Percentiles rank a stretch among this genome's conserved stretches.
These are phyloP conservation scores for Trichophyton simii DNA, from an alignment of 2,329 filamentous ascomycete species.

Conservation along the genomic window DNA sequence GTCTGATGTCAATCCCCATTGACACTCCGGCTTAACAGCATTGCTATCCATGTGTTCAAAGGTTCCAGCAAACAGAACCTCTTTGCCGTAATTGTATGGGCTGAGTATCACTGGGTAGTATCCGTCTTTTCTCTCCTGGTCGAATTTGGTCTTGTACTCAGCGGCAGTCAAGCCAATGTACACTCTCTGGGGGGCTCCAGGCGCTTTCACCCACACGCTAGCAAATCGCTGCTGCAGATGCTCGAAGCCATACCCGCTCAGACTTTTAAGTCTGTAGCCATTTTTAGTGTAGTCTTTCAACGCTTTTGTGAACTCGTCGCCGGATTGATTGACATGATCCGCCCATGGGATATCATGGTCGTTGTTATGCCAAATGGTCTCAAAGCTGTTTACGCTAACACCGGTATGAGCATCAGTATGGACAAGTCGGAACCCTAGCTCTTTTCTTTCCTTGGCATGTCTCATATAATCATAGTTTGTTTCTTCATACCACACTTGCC, in stretches of 20 bases:
- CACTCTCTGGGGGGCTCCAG: conserved; percentile 2
- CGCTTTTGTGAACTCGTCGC: background rate
- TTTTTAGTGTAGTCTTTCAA: background rate
- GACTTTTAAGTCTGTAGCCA: background rate
- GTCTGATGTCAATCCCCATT: conserved; percentile 7
- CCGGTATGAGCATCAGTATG: conserved; percentile 8
- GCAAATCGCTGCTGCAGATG: background rate
- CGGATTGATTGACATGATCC: background rate
- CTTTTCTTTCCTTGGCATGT: conserved; percentile 1
- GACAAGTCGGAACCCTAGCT: conserved; percentile 8
- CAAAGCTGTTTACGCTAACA: conserved; percentile 4
- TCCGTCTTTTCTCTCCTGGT: conserved; percentile 7
- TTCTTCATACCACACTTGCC: conserved; percentile 2
- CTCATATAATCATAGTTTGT: conserved; percentile 4
- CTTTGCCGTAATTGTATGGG: conserved; percentile 7
- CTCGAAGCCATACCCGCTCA: background rate
- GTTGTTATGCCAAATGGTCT: conserved; percentile 9
- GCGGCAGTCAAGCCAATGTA: conserved; percentile 3
- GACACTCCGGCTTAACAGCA: conserved; percentile 2
- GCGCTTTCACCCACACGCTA: conserved; percentile 7
- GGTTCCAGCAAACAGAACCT: conserved; percentile 8
- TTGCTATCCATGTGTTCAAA: conserved; percentile 10
- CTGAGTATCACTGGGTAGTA: conserved; percentile 10
- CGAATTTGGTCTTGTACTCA: conserved; percentile 7
- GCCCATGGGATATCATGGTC: background rate